Evolutionary conservation across 73 alveolate genomes (phyloP), one percentile per base, ranked within the genome.

Genomic region (Stentor coeruleus): DNA sequence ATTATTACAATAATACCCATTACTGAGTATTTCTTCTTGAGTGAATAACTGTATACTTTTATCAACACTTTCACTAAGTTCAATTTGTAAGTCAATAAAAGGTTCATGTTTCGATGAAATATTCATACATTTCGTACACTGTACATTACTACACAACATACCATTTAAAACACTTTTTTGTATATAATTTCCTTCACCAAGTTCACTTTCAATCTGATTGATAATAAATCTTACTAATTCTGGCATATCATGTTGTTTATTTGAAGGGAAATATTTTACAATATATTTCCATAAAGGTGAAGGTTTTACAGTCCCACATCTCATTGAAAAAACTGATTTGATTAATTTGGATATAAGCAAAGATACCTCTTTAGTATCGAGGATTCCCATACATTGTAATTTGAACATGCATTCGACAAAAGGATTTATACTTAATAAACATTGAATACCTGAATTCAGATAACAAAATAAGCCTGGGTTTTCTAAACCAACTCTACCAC

Each of bases 381-480:
- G 66, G 28, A 49, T 49, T 49, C 66, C 66, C 20, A 49, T 11
- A 11, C 11, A 40, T 66, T 66, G 26, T 11, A 66, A 31, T 40
- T 66, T 20, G 14, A 11, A 20, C 40, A 66, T 20, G 37, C n/a
- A 26, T 1, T 66, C 42, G 33, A 20, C 40, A 31, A 66, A 66
- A 33, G 39, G 39, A 66, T 26, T 66, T 14, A 66, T 66, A 2
- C 79, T 66, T 40, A 66, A 11, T 33, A 66, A 33, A 40, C 79
- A 66, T 33, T 66, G 79, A 66, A 66, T 20, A 14, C 40, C 79
- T 20, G 79, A 66, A 66, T 66, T 66, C 79, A 66, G n/a, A 66
- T 66, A 66, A 66, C 79, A 66, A 33, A 66, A 66, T 28, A 66
- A 33, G n/a, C 79, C 79, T 1, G 79, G 79, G 37, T 66, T 66